Evolutionary conservation across 495 filamentous ascomycete species (phyloP).

Genomic region (Trichoderma asperelloides): DNA sequence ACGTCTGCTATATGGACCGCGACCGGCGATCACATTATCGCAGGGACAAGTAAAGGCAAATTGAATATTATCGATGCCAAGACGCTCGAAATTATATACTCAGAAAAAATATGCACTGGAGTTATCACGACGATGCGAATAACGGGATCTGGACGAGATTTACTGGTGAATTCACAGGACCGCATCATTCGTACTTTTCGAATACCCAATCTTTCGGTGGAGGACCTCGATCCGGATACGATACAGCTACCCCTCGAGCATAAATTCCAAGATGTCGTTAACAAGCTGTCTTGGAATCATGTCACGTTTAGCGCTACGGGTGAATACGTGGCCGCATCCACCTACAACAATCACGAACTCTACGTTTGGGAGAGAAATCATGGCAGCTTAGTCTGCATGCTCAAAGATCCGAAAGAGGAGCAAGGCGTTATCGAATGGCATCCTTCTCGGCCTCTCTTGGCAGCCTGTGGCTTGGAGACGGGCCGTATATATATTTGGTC

Average conservation of each 20-base stretch:
- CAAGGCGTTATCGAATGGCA: slow-evolving; percentile 96
- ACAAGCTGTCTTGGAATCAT: slow-evolving; percentile 89
- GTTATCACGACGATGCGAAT: slow-evolving; percentile 83
- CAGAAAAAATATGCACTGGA: slow-evolving; percentile 74
- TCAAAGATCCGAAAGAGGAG: slow-evolving; percentile 92
- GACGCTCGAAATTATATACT: slow-evolving; percentile 71
- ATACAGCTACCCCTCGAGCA: slow-evolving; percentile 90
- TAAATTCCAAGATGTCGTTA: slow-evolving; percentile 97
- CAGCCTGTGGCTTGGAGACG: slow-evolving; percentile 80
- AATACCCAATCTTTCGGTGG: slow-evolving; percentile 40
- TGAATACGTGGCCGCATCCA: slow-evolving; percentile 86
- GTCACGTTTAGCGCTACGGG: slow-evolving; percentile 87
- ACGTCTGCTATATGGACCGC: slow-evolving; percentile 83
- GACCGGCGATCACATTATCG: slow-evolving; percentile 75
- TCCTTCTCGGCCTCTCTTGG: slow-evolving; percentile 76
- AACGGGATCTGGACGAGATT: slow-evolving; percentile 68
- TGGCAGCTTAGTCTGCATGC: slow-evolving; percentile 90
- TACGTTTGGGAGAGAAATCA: slow-evolving; percentile 96
- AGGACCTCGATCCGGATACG: slow-evolving; percentile 53
- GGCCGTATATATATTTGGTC: slow-evolving; percentile 91
- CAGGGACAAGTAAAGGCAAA: slow-evolving; percentile 90
- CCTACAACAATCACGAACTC: slow-evolving; percentile 94
- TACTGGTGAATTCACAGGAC: slow-evolving; percentile 86
- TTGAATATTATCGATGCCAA: slow-evolving; percentile 85
- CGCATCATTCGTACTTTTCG: slow-evolving; percentile 85